A percentile compares a stretch with the other conserved stretches of the same genome.
Conservation (phyloP, 2,329 filamentous ascomycete species). For the Penicillium sp. region DNA sequence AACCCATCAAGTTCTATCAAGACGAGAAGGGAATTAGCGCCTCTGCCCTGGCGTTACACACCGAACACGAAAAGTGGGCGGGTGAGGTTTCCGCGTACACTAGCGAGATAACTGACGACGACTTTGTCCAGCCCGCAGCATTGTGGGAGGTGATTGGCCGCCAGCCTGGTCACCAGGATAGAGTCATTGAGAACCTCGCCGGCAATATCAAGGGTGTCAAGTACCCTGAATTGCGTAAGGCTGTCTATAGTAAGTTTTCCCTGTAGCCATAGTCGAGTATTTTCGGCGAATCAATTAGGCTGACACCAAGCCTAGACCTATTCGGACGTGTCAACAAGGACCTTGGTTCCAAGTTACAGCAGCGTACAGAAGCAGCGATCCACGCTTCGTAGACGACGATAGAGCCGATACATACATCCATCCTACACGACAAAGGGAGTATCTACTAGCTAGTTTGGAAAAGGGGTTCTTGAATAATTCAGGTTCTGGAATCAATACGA, state of each 20-base stretch:
- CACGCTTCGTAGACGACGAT: slow-evolving; percentile 15
- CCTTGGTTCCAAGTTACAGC: slow-evolving; percentile 18
- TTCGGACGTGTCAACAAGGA: slow-evolving; percentile 27
- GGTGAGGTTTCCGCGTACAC: slow-evolving; percentile 28
- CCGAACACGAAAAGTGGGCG: slow-evolving; percentile 35
- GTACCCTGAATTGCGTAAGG: slow-evolving; percentile 25
- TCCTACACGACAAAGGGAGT: not conserved
- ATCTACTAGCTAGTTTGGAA: not conserved
- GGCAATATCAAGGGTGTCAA: slow-evolving; percentile 25
- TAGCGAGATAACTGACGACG: slow-evolving; percentile 27
- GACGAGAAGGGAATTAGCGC: slow-evolving; percentile 14
- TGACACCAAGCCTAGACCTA: slow-evolving; percentile 16
- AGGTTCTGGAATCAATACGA: not conserved
- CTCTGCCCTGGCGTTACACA: slow-evolving; percentile 23
- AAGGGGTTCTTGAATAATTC: not conserved
- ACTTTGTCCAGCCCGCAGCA: slow-evolving; percentile 35
- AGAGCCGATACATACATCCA: not conserved
- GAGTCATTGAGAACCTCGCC: slow-evolving; percentile 34
- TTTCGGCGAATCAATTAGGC: not conserved
- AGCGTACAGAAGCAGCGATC: slow-evolving; percentile 19
- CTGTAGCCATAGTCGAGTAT: not conserved
- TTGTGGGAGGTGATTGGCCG: slow-evolving; percentile 38
- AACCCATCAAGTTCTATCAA: slow-evolving; percentile 28
- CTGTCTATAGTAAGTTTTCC: slow-evolving; percentile 33
- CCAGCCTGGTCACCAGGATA: slow-evolving; percentile 38